A percentile compares a stretch with the other conserved stretches of the same genome.
Conservation (phyloP, 75 land plant genomes). For the Sequoia sempervirens region DNA sequence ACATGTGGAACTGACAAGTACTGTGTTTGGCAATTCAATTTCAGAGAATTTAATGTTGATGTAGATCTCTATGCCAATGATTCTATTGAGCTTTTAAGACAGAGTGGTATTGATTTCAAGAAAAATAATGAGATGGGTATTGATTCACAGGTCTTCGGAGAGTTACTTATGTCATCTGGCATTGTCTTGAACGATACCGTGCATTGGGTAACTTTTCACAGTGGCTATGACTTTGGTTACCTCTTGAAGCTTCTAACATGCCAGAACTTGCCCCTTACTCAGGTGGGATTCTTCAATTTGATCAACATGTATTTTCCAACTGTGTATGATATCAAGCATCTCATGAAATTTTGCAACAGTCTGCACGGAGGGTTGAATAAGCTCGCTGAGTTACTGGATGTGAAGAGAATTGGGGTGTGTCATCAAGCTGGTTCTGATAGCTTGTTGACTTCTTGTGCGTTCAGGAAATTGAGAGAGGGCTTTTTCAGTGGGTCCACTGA, state of each 20-base stretch:
- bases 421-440: constrained; percentile 75
- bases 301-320: constrained; percentile 51
- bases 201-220: constrained; percentile 68
- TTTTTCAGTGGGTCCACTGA: constrained; percentile 49
- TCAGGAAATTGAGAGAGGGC: constrained; percentile 45
- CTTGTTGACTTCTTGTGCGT: constrained; percentile 46
- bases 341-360: constrained; percentile 53
- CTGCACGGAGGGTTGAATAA: constrained; percentile 57
- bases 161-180: constrained; percentile 68
- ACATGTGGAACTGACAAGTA: constrained; percentile 39
- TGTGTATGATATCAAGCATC: constrained; percentile 58
- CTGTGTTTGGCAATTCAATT: constrained; percentile 79
- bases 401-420: constrained; percentile 48
- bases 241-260: constrained; percentile 49
- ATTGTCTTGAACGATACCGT: constrained; percentile 47
- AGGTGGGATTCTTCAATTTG: constrained; percentile 42
- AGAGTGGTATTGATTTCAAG: constrained; percentile 72
- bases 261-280: constrained; percentile 36
- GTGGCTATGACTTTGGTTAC: constrained; percentile 65
- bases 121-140: constrained; percentile 53
- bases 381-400: constrained; percentile 53
- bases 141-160: constrained; percentile 50
- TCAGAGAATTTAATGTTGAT: constrained; percentile 52
- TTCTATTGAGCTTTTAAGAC: constrained; percentile 66
- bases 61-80: constrained; percentile 59